Conservation (phyloP, 176 grass and related monocot genomes). For the Elaeis guineensis region DNA sequence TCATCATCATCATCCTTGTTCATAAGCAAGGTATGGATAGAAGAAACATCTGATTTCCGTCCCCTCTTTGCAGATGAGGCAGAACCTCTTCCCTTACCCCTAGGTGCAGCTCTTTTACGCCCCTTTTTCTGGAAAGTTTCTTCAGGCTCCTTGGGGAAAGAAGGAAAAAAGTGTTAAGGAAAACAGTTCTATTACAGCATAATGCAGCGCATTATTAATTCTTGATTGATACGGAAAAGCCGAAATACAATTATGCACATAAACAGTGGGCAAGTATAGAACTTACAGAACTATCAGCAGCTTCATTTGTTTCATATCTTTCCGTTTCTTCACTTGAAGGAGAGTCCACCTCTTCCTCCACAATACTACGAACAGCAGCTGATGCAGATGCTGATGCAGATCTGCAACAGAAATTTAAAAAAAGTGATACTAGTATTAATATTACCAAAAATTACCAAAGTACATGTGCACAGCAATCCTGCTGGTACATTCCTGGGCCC, state of each 20-base stretch:
- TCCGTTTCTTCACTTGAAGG: constrained; percentile 58
- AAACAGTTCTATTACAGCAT: background rate
- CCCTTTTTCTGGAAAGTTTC: constrained; percentile 22
- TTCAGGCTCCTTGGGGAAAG: constrained; percentile 40
- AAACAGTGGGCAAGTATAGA: constrained; percentile 3
- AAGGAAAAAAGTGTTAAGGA: background rate
- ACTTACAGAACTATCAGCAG: constrained; percentile 45
- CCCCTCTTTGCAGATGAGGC: constrained; percentile 35
- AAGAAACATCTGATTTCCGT: constrained; percentile 53
- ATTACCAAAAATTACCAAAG: background rate
- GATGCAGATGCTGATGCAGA: constrained; percentile 23
- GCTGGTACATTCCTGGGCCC: background rate
- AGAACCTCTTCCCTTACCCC: constrained; percentile 19
- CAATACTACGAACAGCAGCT: constrained; percentile 21
- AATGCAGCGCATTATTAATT: too few relatives aligned
- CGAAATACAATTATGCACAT: too few relatives aligned
- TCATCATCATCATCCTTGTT: constrained; percentile 33
- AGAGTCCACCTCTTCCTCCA: constrained; percentile 35
- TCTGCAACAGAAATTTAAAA: constrained; percentile 21
- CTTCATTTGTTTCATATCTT: constrained; percentile 34
- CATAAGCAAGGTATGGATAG: constrained; percentile 22
- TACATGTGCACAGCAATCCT: background rate
- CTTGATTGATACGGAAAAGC: too few relatives aligned
- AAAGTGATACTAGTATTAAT: background rate
- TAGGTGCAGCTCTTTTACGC: constrained; percentile 42